Evolutionary conservation across 2,329 filamentous ascomycete species (phyloP), one percentile per base, ranked within the genome.

Genomic region (Aureobasidium sp.): DNA sequence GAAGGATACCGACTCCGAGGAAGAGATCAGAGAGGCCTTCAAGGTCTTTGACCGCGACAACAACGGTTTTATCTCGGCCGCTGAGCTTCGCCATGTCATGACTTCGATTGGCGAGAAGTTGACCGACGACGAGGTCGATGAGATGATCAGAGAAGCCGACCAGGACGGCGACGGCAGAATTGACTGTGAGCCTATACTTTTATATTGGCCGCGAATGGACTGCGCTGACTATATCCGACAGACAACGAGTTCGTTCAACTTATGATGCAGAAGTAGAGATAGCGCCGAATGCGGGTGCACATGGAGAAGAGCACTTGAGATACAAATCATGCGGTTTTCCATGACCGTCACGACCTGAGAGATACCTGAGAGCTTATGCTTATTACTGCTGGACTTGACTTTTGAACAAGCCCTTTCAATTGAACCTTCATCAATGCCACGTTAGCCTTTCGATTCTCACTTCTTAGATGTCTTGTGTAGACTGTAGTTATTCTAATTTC

Each of bases 41-140:
- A 80, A 82, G 73, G 83, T 86, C 69, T 86, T 87, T 72, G 84
- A 87, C 73, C 81, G 82, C 69, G 84, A 87, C 70, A 82, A 82
- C 73, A 85, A 83, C 71, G 84, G 84, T 66, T 85, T 84, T 71
- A 87, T 87, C 73, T 83, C 81, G 32, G 79, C 82, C 59, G 81
- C 82, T 55, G 84, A 86, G 73, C 77, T 87, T 66, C 78, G 81
- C 67, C 79, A 82, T 68, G 83, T 86, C 72, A 85, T 87, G 81
- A 83, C 81, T 66, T 83, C 80, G 29, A 83, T 86, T 61, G 84
- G 84, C 66, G 84, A 87, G 78, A 82, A 84, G 71, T 73, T 86
- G 71, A 84, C 82, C 54, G 83, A 86, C 67, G 81, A 82, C 47
- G 83, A 87, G 75, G 81, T 86, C 63, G 82, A 86, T 65, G 82